phyloP scores from a whole-genome alignment of 306 rosid species.

The Gleditsia sinensis region DNA sequence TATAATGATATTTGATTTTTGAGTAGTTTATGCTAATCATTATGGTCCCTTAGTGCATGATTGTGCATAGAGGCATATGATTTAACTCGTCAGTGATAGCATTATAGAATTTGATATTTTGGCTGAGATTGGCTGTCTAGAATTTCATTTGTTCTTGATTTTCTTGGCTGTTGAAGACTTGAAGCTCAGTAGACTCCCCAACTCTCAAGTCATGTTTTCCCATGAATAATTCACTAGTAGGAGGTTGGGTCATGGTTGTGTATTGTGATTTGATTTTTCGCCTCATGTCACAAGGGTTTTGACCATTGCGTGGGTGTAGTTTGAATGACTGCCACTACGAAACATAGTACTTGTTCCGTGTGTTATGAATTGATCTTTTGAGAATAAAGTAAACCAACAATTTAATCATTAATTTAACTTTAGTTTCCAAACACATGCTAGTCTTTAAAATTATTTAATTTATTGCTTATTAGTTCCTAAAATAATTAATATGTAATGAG shows the following conservation, averaged over 20 bases:
- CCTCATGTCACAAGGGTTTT: not conserved
- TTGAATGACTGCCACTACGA: too few relatives aligned
- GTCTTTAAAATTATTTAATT: too few relatives aligned
- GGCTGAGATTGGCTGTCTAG: not conserved
- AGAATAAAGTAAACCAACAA: too few relatives aligned
- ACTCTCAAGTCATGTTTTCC: not conserved
- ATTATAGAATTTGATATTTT: not conserved
- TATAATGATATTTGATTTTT: not conserved
- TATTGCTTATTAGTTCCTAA: too few relatives aligned
- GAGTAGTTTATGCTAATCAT: not conserved
- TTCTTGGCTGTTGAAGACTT: not conserved
- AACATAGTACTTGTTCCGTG: not conserved
- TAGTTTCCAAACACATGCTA: too few relatives aligned
- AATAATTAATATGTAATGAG: too few relatives aligned
- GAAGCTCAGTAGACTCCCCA: not conserved
- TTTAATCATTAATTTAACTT: too few relatives aligned
- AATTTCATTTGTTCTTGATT: not conserved
- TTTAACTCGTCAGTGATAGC: too few relatives aligned
- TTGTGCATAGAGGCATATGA: not conserved
- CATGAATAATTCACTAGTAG: not conserved
- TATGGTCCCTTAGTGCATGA: not conserved
- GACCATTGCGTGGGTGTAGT: not conserved
- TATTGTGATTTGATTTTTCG: too few relatives aligned
- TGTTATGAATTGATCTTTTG: slow-evolving; percentile 5
- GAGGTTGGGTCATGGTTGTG: not conserved